A percentile compares a stretch with the other conserved stretches of the same genome.
Evolutionary conservation across 768 basidiomycete genomes (phyloP).

Genomic region (Podaxis rugospora): DNA sequence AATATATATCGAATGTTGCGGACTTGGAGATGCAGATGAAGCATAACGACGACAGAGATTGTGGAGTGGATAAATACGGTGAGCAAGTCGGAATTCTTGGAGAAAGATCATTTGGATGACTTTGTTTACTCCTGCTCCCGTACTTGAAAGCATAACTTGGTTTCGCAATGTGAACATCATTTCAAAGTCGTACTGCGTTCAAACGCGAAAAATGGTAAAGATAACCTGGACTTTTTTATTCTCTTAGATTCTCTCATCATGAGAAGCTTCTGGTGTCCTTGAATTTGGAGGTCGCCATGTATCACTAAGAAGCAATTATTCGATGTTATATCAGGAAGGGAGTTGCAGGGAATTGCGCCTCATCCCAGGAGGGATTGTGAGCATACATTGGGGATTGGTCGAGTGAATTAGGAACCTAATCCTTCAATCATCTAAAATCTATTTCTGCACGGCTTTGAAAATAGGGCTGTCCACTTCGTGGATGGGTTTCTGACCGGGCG

Average conservation of each 20-base stretch:
- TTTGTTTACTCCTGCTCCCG: not conserved
- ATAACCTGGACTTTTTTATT: no score
- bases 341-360: not conserved
- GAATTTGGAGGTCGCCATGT: not conserved
- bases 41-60: conserved; percentile 2
- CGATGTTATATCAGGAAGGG: not conserved
- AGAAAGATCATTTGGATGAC: conserved; percentile 8
- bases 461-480: conserved; percentile 88
- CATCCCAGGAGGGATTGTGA: not conserved
- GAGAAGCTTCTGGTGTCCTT: not conserved
- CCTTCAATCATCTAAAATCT: conserved; percentile 9
- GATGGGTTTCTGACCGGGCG: conserved; percentile 75
- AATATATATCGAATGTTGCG: conserved; percentile 56
- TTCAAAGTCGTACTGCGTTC: not conserved
- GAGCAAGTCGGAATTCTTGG: conserved; percentile 12
- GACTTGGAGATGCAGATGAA: conserved; percentile 19
- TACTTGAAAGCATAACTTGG: not conserved
- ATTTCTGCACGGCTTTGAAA: conserved; percentile 84
- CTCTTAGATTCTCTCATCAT: not conserved
- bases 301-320: not conserved
- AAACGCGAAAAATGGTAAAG: not conserved
- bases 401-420: conserved; percentile 1
- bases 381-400: not conserved
- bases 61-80: conserved; percentile 12
- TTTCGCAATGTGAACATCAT: not conserved